Conservation (phyloP, 2,329 filamentous ascomycete species). For the Aspergillus piperis region DNA sequence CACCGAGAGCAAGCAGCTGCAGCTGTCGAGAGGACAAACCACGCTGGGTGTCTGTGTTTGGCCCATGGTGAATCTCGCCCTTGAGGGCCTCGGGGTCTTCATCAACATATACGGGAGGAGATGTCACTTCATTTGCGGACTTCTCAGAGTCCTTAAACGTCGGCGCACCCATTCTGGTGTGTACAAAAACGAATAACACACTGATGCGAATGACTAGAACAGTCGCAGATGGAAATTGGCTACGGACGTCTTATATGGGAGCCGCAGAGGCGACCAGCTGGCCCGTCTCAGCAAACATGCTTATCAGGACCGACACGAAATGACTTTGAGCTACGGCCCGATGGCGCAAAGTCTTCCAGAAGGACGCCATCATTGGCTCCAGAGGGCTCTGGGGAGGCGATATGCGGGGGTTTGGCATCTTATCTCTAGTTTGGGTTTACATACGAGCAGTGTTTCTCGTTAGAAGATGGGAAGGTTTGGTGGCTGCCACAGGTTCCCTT, state of each 20-base stretch:
- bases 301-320: constrained; percentile 16
- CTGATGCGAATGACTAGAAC: background rate
- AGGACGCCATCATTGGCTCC: constrained; percentile 10
- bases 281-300: background rate
- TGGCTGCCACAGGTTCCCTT: background rate
- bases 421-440: background rate
- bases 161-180: constrained; percentile 11
- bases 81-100: constrained; percentile 13
- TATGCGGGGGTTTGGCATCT: background rate
- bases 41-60: constrained; percentile 29
- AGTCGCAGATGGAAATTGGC: background rate
- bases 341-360: constrained; percentile 7
- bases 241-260: background rate
- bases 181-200: background rate
- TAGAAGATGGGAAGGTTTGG: background rate
- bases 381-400: background rate
- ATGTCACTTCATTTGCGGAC: constrained; percentile 8
- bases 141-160: constrained; percentile 14
- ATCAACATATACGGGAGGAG: constrained; percentile 8
- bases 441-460: background rate
- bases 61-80: constrained; percentile 8
- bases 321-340: constrained; percentile 11
- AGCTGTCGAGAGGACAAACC: constrained; percentile 43
- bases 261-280: background rate
- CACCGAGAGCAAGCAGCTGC: constrained; percentile 45